Percentiles rank a stretch among this genome's conserved stretches.
These are phyloP conservation scores for Rubus idaeus DNA, from an alignment of 306 rosid species.

Conservation along the genomic window DNA sequence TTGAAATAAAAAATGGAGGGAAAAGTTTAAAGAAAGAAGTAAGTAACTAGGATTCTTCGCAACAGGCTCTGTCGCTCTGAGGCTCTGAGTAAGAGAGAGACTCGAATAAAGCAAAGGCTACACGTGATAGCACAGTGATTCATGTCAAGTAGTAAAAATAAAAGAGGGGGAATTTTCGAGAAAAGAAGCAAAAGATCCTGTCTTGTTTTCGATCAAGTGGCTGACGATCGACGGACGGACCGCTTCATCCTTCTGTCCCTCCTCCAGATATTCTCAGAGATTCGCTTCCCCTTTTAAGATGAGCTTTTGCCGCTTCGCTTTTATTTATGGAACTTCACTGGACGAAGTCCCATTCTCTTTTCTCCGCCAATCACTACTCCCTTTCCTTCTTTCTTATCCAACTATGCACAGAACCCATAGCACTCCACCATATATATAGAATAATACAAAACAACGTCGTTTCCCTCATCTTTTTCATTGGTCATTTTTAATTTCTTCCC, in stretches of 20 bases:
- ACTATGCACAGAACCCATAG: background rate
- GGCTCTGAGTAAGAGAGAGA: background rate
- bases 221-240: slow-evolving; percentile 1
- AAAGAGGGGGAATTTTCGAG: background rate
- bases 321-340: background rate
- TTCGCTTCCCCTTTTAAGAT: slow-evolving; percentile 4
- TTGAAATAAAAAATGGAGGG: too few relatives aligned
- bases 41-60: too few relatives aligned
- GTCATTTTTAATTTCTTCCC: too few relatives aligned
- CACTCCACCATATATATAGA: too few relatives aligned
- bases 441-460: too few relatives aligned
- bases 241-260: background rate
- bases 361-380: background rate
- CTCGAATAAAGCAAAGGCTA: background rate
- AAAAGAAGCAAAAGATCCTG: background rate
- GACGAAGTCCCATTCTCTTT: background rate
- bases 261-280: slow-evolving; percentile 15
- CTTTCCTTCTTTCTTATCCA: background rate
- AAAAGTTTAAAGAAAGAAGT: too few relatives aligned
- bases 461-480: too few relatives aligned
- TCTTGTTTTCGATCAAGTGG: background rate
- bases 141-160: background rate
- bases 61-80: background rate
- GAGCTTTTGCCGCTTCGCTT: background rate
- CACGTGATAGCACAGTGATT: slow-evolving; percentile 19